Base-by-base conservation (phyloP, 2,329 filamentous ascomycete species). In the Fonsecaea pedrosoi region DNA sequence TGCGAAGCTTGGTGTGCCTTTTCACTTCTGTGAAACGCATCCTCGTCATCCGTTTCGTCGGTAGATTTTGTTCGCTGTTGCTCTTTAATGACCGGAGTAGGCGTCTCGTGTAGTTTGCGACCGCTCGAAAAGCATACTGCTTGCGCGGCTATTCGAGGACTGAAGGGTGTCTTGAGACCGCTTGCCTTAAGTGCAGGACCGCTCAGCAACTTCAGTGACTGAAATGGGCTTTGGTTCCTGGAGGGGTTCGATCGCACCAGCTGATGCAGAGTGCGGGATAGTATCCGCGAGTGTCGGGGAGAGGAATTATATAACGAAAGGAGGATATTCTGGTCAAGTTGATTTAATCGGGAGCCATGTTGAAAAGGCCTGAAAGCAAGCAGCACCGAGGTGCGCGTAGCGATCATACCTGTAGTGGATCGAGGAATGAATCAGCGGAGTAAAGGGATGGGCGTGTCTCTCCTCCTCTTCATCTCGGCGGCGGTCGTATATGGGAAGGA, bases 1-100 rank as follows among this genome's bases (percentile, higher is more conserved):
- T 98, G 90, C 2, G 94, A 91, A 10, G 94, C 95, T 74, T 92
- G 89, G 12, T 89, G 87, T 38, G 94, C 95, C 78, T 90, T 94
- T 77, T 96, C 94, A 66, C 92, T 94, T 73, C 87, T 84, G 70
- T 85, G 85, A 76, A 93, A 92, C n/a, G 67, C 56, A 25, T 71
- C 67, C 59, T 73, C 71, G 63, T 72, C 68, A 25, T 84, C 87
- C 65, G 82, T 79, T 35, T 89, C 86, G 62, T 87, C 82, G 54
- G 87, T 86, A 65, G 85, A 77, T 66, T 64, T 77, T 74, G 66
- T 77, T 75, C 60, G 42, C 18, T 62, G 54, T 21, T 68, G 65
- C 10, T 69, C 70, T 54, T 63, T 70, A 8, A 69, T 70, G 30
- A 72, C 66, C 7, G 71, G 69, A 10, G 65, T 72, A 3, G 71